phyloP scores from a whole-genome alignment of 2,329 filamentous ascomycete species.

The Emergomyces orientalis region DNA sequence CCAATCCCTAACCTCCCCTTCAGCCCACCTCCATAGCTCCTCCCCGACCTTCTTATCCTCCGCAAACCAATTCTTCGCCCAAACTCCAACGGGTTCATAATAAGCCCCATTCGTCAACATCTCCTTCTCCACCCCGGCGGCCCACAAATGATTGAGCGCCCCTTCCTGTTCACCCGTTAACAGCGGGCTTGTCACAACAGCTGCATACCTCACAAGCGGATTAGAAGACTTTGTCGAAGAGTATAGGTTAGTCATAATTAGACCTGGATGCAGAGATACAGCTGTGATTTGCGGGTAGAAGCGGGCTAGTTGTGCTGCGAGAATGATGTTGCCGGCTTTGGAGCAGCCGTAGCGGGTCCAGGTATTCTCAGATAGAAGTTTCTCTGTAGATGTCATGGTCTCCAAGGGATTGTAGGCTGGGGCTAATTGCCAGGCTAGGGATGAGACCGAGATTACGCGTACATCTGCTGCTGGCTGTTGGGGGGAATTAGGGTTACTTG shows the following conservation, averaged over 20 bases:
- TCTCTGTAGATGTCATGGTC: conserved; percentile 31
- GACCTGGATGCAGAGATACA: conserved; percentile 44
- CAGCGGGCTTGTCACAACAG: conserved; percentile 20
- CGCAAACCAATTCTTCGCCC: conserved; percentile 24
- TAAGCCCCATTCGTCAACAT: conserved; percentile 32
- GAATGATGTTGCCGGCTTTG: conserved; percentile 44
- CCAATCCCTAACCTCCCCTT: conserved; percentile 23
- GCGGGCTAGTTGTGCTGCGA: conserved; percentile 39
- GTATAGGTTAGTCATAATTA: conserved; percentile 36
- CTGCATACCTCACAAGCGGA: conserved; percentile 17
- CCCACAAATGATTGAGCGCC: conserved; percentile 36
- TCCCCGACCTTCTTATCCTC: conserved; percentile 26
- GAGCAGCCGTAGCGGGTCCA: conserved; percentile 44
- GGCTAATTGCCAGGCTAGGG: conserved; percentile 27
- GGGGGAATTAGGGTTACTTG: conserved; percentile 15
- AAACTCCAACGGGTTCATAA: conserved; percentile 33
- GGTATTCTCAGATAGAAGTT: conserved; percentile 28
- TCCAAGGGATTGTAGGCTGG: conserved; percentile 22
- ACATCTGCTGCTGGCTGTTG: conserved; percentile 20
- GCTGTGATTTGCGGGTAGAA: conserved; percentile 35
- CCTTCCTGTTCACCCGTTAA: conserved; percentile 29
- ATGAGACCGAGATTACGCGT: conserved; percentile 32
- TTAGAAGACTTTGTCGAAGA: conserved; percentile 22
- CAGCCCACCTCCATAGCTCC: conserved; percentile 39
- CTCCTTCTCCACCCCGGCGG: conserved; percentile 27